Base-by-base conservation (phyloP, 352 stramenopile genomes). In the Phytophthora gonapodyides region DNA sequence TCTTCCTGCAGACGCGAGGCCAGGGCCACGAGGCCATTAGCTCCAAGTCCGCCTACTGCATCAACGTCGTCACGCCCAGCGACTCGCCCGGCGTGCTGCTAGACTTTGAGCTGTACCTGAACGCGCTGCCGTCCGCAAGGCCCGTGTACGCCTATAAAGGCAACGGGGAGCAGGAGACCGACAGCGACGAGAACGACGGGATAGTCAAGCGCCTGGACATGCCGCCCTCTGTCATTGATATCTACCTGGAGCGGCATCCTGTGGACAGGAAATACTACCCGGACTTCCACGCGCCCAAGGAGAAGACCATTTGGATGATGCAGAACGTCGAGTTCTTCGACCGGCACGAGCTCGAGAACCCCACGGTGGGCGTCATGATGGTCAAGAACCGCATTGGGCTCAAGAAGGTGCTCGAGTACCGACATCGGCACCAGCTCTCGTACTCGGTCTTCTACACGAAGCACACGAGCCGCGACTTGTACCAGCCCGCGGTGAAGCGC, bases 231-330 rank as follows among this genome's bases (percentile, higher is more conserved):
- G 82, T 93, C 11, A 88, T 93, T 48, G 82, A 93, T 57, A 68
- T 93, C 50, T 93, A 91, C 69, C 52, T 93, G 35, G 79, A 89
- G 53, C 76, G 82, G 45, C 84, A 91, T 58, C 84, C 84, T 8
- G 61, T 87, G 12, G 82, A 91, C 67, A 77, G 57, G 13, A 90
- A 90, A 51, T 92, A 92, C 61, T 92, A 89, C 54, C 59, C 64
- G 17, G 44, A 87, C 17, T 76, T 80, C 38, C 61, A 76, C 27
- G 67, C 74, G 9, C 80, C 82, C 7, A 64, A 62, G 11, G 75
- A 89, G 38, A 93, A 93, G 63, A 78, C 76, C 17, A 88, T 93
- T 51, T 93, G 84, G 84, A 88, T 93, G 79, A 89, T 93, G 82
- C 80, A 90, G 59, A 91, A 93, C 64, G 78, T 86, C 51, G 82